These are phyloP conservation scores for Fusarium compactum DNA, from an alignment of 2,329 filamentous ascomycete genomes.

Conservation along the genomic window DNA sequence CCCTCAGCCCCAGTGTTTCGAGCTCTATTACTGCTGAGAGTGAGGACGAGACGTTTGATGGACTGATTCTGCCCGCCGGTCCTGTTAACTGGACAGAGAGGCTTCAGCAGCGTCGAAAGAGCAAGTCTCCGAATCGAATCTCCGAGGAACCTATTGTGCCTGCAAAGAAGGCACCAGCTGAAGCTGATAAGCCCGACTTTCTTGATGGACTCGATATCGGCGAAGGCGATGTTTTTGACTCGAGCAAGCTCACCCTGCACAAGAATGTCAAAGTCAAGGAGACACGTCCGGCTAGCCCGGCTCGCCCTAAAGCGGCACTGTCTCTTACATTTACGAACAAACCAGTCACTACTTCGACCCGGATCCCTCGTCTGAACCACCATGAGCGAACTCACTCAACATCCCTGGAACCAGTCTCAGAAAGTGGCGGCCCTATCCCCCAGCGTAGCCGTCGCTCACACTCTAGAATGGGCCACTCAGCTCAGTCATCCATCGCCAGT, in stretches of 20 bases:
- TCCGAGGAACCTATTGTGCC: conserved; percentile 53
- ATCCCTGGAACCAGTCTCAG: conserved; percentile 91
- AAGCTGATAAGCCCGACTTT: conserved; percentile 78
- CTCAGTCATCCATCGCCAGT: conserved; percentile 76
- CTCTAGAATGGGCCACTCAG: conserved; percentile 75
- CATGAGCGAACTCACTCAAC: conserved; percentile 77
- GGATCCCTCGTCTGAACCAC: conserved; percentile 81
- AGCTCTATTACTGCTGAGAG: conserved; percentile 93
- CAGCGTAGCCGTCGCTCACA: conserved; percentile 70
- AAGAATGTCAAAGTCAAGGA: conserved; percentile 92
- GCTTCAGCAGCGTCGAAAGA: conserved; percentile 76
- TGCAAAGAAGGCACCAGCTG: conserved; percentile 51
- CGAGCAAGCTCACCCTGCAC: conserved; percentile 84
- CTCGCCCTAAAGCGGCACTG: conserved; percentile 78
- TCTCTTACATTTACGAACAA: conserved; percentile 94
- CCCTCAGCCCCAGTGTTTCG: conserved; percentile 90
- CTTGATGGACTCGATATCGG: conserved; percentile 89
- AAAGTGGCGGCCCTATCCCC: conserved; percentile 80
- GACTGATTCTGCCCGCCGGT: conserved; percentile 85
- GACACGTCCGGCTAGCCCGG: conserved; percentile 74
- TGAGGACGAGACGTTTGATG: conserved; percentile 91
- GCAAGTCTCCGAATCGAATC: conserved; percentile 66
- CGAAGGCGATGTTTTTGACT: conserved; percentile 83
- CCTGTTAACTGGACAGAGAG: conserved; percentile 86
- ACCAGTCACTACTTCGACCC: conserved; percentile 65